phyloP scores from a whole-genome alignment of 192 early-diverging fungal species.

The Coemansia sp. region DNA sequence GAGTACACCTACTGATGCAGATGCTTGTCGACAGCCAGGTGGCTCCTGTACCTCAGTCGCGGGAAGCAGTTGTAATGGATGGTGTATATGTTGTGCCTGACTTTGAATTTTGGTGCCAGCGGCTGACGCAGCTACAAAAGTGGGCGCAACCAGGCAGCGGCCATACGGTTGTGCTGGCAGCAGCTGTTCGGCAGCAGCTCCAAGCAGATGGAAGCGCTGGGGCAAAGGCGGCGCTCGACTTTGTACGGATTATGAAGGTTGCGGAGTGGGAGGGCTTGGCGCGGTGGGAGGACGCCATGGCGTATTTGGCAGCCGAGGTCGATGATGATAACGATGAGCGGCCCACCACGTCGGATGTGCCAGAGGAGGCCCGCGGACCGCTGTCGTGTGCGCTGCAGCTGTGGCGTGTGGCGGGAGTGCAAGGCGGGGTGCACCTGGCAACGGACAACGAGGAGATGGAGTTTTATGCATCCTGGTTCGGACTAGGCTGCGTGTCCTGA shows the following conservation, averaged over 20 bases:
- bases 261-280: conserved; percentile 5
- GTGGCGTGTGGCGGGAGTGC: conserved; percentile 10
- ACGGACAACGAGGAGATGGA: conserved; percentile 37
- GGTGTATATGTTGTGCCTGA: neutral
- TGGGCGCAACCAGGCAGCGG: neutral
- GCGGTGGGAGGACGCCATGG: conserved; percentile 28
- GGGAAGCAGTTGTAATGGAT: neutral
- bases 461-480: conserved; percentile 51
- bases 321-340: conserved; percentile 26
- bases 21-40: neutral
- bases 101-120: conserved; percentile 10
- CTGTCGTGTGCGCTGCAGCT: conserved; percentile 28
- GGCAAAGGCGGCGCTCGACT: neutral
- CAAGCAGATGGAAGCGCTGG: neutral
- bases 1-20: neutral
- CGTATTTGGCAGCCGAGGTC: conserved; percentile 12
- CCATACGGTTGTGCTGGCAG: neutral
- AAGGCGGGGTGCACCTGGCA: conserved; percentile 12
- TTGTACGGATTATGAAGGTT: neutral
- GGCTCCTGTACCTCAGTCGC: neutral
- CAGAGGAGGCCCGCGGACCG: conserved; percentile 24
- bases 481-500: conserved; percentile 13
- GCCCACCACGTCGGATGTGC: conserved; percentile 36
- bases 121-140: neutral
- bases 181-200: neutral